These are phyloP conservation scores for Sanghuangporus sanghuang DNA, from an alignment of 1,284 basidiomycete species.

Conservation along the genomic window DNA sequence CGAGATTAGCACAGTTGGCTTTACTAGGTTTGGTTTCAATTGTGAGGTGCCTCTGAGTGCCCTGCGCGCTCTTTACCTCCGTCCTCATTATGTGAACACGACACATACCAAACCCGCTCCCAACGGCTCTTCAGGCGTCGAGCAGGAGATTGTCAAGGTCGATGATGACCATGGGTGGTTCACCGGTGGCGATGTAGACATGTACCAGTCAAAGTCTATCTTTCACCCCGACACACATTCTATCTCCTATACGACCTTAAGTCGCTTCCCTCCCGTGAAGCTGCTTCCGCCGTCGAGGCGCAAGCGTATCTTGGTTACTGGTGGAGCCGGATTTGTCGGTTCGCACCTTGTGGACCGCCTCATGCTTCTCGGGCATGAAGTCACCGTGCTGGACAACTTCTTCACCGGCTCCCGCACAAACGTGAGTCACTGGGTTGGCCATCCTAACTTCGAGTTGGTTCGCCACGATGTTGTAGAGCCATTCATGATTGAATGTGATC, in stretches of 20 bases:
- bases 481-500: slow-evolving; percentile 96
- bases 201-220: slow-evolving; percentile 79
- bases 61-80: slow-evolving; percentile 82
- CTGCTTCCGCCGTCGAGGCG: slow-evolving; percentile 73
- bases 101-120: slow-evolving; percentile 34
- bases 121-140: slow-evolving; percentile 32
- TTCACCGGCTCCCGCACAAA: slow-evolving; percentile 97
- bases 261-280: slow-evolving; percentile 87
- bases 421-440: slow-evolving; percentile 91
- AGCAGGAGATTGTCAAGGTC: slow-evolving; percentile 29
- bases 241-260: slow-evolving; percentile 88
- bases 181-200: slow-evolving; percentile 41
- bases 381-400: slow-evolving; percentile 97
- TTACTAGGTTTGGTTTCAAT: slow-evolving; percentile 84
- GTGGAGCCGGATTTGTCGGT: slow-evolving; percentile 96
- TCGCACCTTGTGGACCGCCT: slow-evolving; percentile 96
- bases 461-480: slow-evolving; percentile 96
- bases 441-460: slow-evolving; percentile 98
- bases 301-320: slow-evolving; percentile 91
- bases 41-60: slow-evolving; percentile 74
- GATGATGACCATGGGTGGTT: slow-evolving; percentile 47
- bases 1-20: slow-evolving; percentile 77
- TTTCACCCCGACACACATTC: slow-evolving; percentile 72
- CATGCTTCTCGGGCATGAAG: slow-evolving; percentile 97
- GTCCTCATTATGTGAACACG: slow-evolving; percentile 67